Conservation (phyloP, 768 basidiomycete genomes). For the Leccinum variicolor region DNA sequence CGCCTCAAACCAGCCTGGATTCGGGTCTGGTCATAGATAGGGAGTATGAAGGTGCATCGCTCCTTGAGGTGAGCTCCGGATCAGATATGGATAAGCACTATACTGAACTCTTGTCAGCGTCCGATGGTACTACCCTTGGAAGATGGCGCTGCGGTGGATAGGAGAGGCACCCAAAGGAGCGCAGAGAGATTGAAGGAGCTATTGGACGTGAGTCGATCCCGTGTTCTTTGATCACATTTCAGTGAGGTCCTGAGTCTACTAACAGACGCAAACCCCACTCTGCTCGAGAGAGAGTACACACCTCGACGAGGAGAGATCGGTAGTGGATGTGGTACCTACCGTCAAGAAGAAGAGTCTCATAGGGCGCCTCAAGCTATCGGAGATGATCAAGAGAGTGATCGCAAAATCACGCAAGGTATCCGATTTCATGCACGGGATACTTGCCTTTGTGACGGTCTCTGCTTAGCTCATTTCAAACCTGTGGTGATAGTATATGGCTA, state of each 20-base stretch:
- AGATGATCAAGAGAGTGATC: slow-evolving; percentile 18
- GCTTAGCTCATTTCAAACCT: slow-evolving; percentile 21
- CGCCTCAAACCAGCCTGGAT: slow-evolving; percentile 27
- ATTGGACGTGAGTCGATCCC: slow-evolving; percentile 14
- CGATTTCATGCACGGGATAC: slow-evolving; percentile 4
- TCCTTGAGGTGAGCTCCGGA: slow-evolving; percentile 23
- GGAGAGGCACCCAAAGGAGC: background rate
- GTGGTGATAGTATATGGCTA: slow-evolving; percentile 13
- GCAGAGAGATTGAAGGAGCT: slow-evolving; percentile 11
- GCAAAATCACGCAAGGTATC: slow-evolving; percentile 25
- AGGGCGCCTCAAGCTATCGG: slow-evolving; percentile 14
- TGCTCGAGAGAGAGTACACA: slow-evolving; percentile 4
- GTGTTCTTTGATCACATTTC: background rate
- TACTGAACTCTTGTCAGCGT: slow-evolving; percentile 12
- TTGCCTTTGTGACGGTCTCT: slow-evolving; percentile 21
- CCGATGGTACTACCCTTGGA: slow-evolving; percentile 2
- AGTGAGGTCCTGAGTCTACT: slow-evolving; percentile 3
- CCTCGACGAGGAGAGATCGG: slow-evolving; percentile 2
- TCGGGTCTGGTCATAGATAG: slow-evolving; percentile 27
- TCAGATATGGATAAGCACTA: background rate
- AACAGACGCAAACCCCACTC: slow-evolving; percentile 8
- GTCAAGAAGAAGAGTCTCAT: slow-evolving; percentile 3
- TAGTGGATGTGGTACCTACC: slow-evolving; percentile 7
- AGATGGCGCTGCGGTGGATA: slow-evolving; percentile 1
- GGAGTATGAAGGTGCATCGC: slow-evolving; percentile 18